Base-by-base conservation (phyloP, 352 stramenopile genomes). In the Poterioochromonas sp. region DNA sequence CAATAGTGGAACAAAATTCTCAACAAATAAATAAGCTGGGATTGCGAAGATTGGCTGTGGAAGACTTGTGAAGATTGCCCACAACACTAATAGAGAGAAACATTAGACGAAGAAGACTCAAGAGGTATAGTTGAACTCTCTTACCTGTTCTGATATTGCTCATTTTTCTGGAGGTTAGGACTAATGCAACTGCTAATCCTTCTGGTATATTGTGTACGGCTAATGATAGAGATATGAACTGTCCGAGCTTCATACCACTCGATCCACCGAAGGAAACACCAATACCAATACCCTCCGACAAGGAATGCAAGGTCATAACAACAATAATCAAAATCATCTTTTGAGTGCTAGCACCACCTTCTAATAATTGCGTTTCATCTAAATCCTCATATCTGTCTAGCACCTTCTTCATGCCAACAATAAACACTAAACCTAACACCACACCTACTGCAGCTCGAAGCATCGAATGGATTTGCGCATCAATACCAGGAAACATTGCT, bases 121-220 rank as follows among this genome's bases (percentile, higher is more conserved):
- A 65, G 5, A 35, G 34, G 54, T 39, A 65, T 39, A 39, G 11
- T 65, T 65, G 26, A 12, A 65, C n/a, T 39, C 3, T 11, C 54
- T 65, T 78, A 73, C 86, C 85, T 26, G 88, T 89, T n/a, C 86
- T 88, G 18, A 87, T 78, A 41, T 86, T 85, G 32, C 79, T 94
- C 40, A 97, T 85, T 40, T 93, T 94, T 63, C 93, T 85, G 15
- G 94, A 93, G 73, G 97, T 87, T 65, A 99, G 87, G 35, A 95
- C 94, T 41, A 99, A 88, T 70, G 92, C 95, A 83, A 94, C 90
- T 12, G 95, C 94, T 18, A 99, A 86, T 64, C 95, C 95, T 83
- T 99, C 95, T 0, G 95, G 95, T 73, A 99, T 93, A 86, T 99
- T 99, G 87, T 99, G 95, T 41, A 98, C 94, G 0, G 94, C 94